These are phyloP conservation scores for Heterobasidion parviporum DNA, from an alignment of 1,284 basidiomycete genomes.

Conservation along the genomic window DNA sequence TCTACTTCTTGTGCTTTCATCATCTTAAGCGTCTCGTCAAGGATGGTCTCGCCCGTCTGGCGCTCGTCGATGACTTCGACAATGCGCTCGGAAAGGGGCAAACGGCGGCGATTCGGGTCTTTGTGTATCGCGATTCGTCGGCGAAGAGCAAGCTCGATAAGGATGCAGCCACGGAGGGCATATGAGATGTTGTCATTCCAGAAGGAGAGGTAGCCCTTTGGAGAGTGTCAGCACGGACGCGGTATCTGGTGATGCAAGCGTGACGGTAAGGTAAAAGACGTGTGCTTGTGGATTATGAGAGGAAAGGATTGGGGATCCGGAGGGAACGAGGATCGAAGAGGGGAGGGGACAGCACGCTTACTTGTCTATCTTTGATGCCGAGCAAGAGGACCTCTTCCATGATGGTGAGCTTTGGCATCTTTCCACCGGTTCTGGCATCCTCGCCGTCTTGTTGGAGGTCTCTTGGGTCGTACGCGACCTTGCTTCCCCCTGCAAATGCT, in stretches of 20 bases:
- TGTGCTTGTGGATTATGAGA: neutral
- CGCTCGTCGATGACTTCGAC: slow-evolving; percentile 88
- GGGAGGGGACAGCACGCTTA: slow-evolving; percentile 25
- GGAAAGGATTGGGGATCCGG: neutral
- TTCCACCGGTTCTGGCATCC: slow-evolving; percentile 55
- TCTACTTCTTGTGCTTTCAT: slow-evolving; percentile 73
- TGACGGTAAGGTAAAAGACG: neutral
- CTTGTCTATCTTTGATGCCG: slow-evolving; percentile 87
- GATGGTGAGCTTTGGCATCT: slow-evolving; percentile 82
- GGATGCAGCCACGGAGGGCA: slow-evolving; percentile 88
- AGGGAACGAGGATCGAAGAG: neutral
- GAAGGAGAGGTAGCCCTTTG: slow-evolving; percentile 86
- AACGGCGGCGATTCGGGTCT: slow-evolving; percentile 73
- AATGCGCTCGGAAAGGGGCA: slow-evolving; percentile 74
- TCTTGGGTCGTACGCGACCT: slow-evolving; percentile 90
- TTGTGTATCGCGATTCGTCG: slow-evolving; percentile 83
- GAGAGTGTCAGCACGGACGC: neutral
- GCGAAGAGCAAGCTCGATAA: slow-evolving; percentile 88
- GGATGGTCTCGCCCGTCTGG: slow-evolving; percentile 89
- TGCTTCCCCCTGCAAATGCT: slow-evolving; percentile 75
- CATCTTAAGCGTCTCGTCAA: slow-evolving; percentile 94
- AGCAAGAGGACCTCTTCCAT: slow-evolving; percentile 96
- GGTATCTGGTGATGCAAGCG: neutral
- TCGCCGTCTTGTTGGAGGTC: slow-evolving; percentile 81
- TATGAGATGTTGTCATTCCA: slow-evolving; percentile 99